Base-by-base conservation (phyloP, 495 filamentous ascomycete genomes). In the Cudoniella acicularis region DNA sequence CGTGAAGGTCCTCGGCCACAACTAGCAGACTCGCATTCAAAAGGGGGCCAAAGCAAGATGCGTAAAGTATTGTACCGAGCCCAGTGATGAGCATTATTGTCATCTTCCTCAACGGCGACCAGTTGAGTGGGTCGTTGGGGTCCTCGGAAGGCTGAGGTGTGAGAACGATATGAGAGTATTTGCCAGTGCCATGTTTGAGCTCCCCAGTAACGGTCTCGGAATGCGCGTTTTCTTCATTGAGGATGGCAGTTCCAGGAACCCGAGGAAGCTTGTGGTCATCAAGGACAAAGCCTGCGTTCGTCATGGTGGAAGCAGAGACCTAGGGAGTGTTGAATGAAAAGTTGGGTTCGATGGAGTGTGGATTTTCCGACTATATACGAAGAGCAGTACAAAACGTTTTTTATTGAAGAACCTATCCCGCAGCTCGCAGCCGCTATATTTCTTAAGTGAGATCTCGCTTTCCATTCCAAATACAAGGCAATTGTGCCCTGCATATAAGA, bases 101-200 rank as follows among this genome's bases (percentile, higher is more conserved):
- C 49, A 79, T 70, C 53, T 84, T 85, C 54, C 73, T 77, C 49
- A 64, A 67, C 21, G 60, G 16, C 1, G 64, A 63, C 56, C 64
- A 68, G 59, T 76, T 75, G 62, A 79, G 57, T 10, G 76, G 76
- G 59, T 79, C 76, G 52, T 79, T 78, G 0, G 73, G 74, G n/a
- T 67, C 70, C 4, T 70, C 64, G 8, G 73, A 74, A 8, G 76
- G 76, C 61, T 79, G 76, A 3, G 76, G 76, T 10, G 76, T 73
- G 24, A 79, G 67, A 23, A 78, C 43, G 16, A 78, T 61, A 41
- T 74, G 59, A 6, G 52, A 23, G 27, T 55, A 21, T 20, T 16
- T 27, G 2, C 54, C 54, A 11, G 2, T 56, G 16, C 54, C 54
- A 25, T 56, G 54, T 27, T 56, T 56, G 11, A 56, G 54, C 0